Evolutionary conservation across 228 moss, liverwort and hornwort genomes (phyloP).

Genomic region (Sphagnum fallax): DNA sequence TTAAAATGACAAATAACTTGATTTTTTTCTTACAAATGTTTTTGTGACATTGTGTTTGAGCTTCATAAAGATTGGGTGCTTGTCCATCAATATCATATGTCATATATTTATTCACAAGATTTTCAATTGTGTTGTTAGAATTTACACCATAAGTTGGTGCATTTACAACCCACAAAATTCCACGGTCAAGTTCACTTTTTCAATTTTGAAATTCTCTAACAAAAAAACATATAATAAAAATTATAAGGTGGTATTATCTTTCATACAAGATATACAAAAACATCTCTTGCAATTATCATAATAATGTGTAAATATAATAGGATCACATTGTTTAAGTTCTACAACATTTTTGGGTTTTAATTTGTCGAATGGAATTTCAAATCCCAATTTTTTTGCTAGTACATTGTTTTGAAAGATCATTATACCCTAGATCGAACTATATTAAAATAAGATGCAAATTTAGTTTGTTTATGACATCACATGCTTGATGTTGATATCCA

Average conservation of each 20-base stretch:
- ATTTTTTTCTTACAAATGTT: conserved; percentile 1
- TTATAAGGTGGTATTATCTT: not conserved
- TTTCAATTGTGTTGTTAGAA: not conserved
- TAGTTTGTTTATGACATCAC: not conserved
- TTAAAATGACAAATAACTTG: not conserved
- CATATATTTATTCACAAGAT: not conserved
- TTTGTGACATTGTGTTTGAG: conserved; percentile 1
- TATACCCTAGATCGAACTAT: not conserved
- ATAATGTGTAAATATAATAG: not conserved
- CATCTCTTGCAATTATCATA: not conserved
- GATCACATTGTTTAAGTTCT: not conserved
- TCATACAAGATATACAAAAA: not conserved
- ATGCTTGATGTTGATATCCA: not conserved
- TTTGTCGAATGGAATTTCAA: not conserved
- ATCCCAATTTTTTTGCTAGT: not conserved
- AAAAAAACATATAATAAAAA: not conserved
- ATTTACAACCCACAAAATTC: not conserved
- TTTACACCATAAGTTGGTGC: not conserved
- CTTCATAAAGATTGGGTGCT: not conserved
- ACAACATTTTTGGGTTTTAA: not conserved
- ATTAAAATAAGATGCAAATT: not conserved
- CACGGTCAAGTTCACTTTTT: not conserved
- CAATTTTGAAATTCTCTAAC: not conserved
- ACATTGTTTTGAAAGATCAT: not conserved
- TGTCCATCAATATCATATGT: too few relatives aligned